phyloP scores from a whole-genome alignment of 768 basidiomycete species.

The Boletus barrowsii region DNA sequence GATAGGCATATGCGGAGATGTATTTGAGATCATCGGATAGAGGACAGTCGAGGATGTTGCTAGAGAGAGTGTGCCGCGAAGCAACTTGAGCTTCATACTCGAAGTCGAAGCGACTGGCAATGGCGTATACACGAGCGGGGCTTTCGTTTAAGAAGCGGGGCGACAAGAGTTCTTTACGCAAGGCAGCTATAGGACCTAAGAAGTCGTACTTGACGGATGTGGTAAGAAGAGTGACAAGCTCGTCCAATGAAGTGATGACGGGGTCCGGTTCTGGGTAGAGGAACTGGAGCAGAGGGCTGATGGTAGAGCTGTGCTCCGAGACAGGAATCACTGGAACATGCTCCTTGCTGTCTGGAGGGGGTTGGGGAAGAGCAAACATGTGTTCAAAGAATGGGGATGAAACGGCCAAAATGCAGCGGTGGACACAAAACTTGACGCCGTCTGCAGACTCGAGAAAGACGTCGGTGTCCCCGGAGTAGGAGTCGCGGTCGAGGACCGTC shows the following conservation, averaged over 20 bases:
- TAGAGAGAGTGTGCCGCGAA: conserved; percentile 53
- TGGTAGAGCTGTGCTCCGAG: conserved; percentile 43
- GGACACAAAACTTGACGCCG: conserved; percentile 53
- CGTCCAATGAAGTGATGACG: conserved; percentile 46
- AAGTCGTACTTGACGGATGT: conserved; percentile 69
- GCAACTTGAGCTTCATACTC: conserved; percentile 62
- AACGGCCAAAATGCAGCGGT: conserved; percentile 56
- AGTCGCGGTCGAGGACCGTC: conserved; percentile 33
- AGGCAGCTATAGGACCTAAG: conserved; percentile 38
- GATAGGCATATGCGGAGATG: conserved; percentile 68
- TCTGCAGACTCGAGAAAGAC: conserved; percentile 46
- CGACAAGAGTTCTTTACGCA: conserved; percentile 53
- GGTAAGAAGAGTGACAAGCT: conserved; percentile 47
- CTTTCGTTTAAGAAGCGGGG: conserved; percentile 44
- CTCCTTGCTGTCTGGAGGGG: conserved; percentile 25
- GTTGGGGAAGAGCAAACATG: conserved; percentile 67
- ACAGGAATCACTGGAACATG: conserved; percentile 50
- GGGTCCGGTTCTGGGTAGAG: conserved; percentile 64
- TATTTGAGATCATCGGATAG: conserved; percentile 60
- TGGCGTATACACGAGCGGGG: conserved; percentile 66
- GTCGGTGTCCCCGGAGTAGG: conserved; percentile 51
- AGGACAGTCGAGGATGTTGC: conserved; percentile 54
- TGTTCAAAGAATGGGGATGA: conserved; percentile 69
- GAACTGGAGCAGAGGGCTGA: conserved; percentile 54
- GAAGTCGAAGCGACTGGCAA: conserved; percentile 63